These are phyloP conservation scores for Spergularia marina DNA, from an alignment of 148 eudicot species.

Conservation along the genomic window DNA sequence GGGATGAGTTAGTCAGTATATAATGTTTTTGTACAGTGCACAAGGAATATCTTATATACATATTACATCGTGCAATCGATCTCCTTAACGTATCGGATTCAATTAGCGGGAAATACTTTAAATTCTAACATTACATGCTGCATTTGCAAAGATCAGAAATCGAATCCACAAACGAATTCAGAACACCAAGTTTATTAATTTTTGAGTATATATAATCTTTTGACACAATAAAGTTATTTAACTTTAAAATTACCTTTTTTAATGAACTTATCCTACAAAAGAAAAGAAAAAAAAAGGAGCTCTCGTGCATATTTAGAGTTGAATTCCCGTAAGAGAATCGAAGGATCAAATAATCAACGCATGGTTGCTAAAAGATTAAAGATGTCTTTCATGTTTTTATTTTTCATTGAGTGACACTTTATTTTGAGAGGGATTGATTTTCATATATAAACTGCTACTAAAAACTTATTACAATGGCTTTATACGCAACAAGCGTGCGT, in stretches of 20 bases:
- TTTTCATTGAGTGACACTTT: neutral
- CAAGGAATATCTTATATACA: too few relatives aligned
- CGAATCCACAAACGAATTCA: too few relatives aligned
- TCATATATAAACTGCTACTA: conserved; percentile 2
- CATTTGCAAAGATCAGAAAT: too few relatives aligned
- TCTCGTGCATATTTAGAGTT: conserved; percentile 16
- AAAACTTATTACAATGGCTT: conserved; percentile 27
- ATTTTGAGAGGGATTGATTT: neutral
- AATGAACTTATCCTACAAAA: neutral
- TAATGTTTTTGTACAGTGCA: too few relatives aligned
- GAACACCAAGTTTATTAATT: too few relatives aligned
- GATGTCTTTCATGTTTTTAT: conserved; percentile 23
- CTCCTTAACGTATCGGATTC: too few relatives aligned
- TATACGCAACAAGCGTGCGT: conserved; percentile 33
- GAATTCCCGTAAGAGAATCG: conserved; percentile 20
- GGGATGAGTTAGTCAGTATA: too few relatives aligned
- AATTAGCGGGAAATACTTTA: too few relatives aligned
- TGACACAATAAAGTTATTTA: too few relatives aligned
- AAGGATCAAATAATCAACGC: conserved; percentile 25
- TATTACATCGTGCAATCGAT: too few relatives aligned
- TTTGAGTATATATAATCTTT: too few relatives aligned
- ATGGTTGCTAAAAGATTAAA: conserved; percentile 17
- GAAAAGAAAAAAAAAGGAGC: conserved; percentile 16
- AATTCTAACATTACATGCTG: too few relatives aligned
- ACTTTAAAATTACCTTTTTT: neutral